A percentile compares a stretch with the other conserved stretches of the same genome.
phyloP scores from a whole-genome alignment of 768 basidiomycete species.

The Neoboletus brunneissimus region DNA sequence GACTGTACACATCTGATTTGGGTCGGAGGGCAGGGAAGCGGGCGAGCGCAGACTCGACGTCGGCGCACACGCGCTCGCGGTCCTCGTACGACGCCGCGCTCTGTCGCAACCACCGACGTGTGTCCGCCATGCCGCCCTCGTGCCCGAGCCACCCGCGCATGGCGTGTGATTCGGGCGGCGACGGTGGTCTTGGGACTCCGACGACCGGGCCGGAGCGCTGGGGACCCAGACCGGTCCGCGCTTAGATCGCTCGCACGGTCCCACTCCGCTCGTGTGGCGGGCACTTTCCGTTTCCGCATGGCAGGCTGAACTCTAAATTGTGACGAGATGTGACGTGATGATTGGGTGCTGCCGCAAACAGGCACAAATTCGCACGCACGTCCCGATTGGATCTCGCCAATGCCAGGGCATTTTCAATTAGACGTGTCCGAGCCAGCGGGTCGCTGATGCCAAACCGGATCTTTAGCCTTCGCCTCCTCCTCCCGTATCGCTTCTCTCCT shows the following conservation, averaged over 20 bases:
- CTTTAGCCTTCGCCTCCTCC: constrained; percentile 38
- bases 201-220: background rate
- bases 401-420: constrained; percentile 34
- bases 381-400: constrained; percentile 32
- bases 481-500: constrained; percentile 21
- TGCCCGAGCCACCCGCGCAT: background rate
- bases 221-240: constrained; percentile 10
- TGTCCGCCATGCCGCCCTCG: constrained; percentile 13
- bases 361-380: constrained; percentile 16
- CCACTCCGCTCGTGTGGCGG: constrained; percentile 49
- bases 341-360: constrained; percentile 4
- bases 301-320: constrained; percentile 23
- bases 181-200: background rate
- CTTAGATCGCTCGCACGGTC: constrained; percentile 16
- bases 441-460: constrained; percentile 41
- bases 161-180: constrained; percentile 13
- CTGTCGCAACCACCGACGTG: constrained; percentile 60
- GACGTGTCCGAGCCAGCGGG: constrained; percentile 26
- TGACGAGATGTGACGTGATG: constrained; percentile 18
- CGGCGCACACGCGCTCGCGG: constrained; percentile 54
- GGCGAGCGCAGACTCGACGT: constrained; percentile 59
- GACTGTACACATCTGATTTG: constrained; percentile 80
- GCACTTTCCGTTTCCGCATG: constrained; percentile 45
- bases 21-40: constrained; percentile 60
- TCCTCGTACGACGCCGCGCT: constrained; percentile 56